Percentiles rank a stretch among this genome's conserved stretches.
Evolutionary conservation across 208 protist species (phyloP).

Genomic region (Crithidia sp.): DNA sequence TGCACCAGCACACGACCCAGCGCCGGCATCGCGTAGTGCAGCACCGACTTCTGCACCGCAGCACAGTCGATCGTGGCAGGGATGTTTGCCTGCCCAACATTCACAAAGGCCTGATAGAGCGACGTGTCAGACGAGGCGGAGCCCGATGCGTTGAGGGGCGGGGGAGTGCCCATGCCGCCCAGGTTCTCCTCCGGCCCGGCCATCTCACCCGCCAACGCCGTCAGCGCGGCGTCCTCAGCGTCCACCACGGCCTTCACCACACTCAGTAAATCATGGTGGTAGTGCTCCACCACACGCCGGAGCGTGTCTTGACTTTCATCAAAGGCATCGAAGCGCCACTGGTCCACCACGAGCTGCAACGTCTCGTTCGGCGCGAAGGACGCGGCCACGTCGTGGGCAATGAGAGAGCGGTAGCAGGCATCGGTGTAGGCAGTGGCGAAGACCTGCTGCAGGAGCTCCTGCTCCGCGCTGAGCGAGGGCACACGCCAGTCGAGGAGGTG

Average conservation of each 20-base stretch:
- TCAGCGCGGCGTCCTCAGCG: slow-evolving; percentile 37
- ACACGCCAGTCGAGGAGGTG: slow-evolving; percentile 38
- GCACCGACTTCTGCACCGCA: slow-evolving; percentile 22
- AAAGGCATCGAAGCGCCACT: slow-evolving; percentile 32
- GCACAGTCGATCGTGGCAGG: slow-evolving; percentile 30
- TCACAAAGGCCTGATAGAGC: slow-evolving; percentile 7
- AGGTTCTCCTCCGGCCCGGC: slow-evolving; percentile 14
- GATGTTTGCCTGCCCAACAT: slow-evolving; percentile 7
- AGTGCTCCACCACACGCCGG: slow-evolving; percentile 37
- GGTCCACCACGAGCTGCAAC: slow-evolving; percentile 46
- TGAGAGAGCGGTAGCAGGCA: slow-evolving; percentile 42
- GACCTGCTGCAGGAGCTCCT: slow-evolving; percentile 36
- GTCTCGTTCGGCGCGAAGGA: slow-evolving; percentile 44
- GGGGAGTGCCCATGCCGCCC: slow-evolving; percentile 1
- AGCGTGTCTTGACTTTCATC: slow-evolving; percentile 40
- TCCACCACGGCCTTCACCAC: slow-evolving; percentile 42
- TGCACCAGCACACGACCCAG: slow-evolving; percentile 45
- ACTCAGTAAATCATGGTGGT: slow-evolving; percentile 44
- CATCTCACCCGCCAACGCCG: slow-evolving; percentile 7
- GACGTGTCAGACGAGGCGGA: slow-evolving; percentile 10
- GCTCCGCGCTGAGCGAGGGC: slow-evolving; percentile 36
- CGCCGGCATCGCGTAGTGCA: slow-evolving; percentile 43
- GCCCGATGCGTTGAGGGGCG: not conserved
- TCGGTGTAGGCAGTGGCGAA: slow-evolving; percentile 48
- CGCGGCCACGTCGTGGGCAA: slow-evolving; percentile 32